A percentile compares a stretch with the other conserved stretches of the same genome.
These are phyloP conservation scores for Passalora sequoiae DNA, from an alignment of 2,329 filamentous ascomycete species.

Conservation along the genomic window DNA sequence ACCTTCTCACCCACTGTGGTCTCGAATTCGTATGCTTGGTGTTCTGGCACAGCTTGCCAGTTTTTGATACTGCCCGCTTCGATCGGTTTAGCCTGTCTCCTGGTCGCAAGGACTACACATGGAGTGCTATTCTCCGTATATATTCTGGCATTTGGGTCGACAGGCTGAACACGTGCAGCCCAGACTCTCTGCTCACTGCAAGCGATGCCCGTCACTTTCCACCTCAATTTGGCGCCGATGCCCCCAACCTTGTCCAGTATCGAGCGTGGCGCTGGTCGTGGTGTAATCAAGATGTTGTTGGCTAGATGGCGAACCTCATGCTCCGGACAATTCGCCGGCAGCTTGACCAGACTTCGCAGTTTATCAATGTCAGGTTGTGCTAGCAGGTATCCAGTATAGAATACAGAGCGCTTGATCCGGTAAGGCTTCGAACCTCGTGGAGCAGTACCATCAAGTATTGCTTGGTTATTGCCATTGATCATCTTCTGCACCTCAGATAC, in stretches of 20 bases:
- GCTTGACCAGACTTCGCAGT: slow-evolving; percentile 63
- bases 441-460: slow-evolving; percentile 46
- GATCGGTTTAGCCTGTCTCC: slow-evolving; percentile 67
- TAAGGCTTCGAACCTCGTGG: slow-evolving; percentile 48
- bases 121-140: slow-evolving; percentile 77
- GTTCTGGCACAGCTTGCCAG: slow-evolving; percentile 70
- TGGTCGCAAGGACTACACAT: slow-evolving; percentile 74
- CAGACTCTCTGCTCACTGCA: slow-evolving; percentile 76
- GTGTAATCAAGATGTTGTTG: slow-evolving; percentile 86
- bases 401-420: slow-evolving; percentile 77
- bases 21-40: slow-evolving; percentile 71
- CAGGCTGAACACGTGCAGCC: slow-evolving; percentile 74
- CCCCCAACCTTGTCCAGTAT: slow-evolving; percentile 82
- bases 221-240: slow-evolving; percentile 74
- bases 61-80: slow-evolving; percentile 77
- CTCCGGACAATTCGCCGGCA: slow-evolving; percentile 58
- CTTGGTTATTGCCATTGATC: slow-evolving; percentile 78
- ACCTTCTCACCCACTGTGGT: slow-evolving; percentile 83
- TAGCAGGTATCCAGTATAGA: slow-evolving; percentile 90
- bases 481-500: slow-evolving; percentile 80
- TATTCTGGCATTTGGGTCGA: slow-evolving; percentile 60
- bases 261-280: slow-evolving; percentile 64
- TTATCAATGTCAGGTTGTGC: slow-evolving; percentile 64
- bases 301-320: slow-evolving; percentile 74
- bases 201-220: slow-evolving; percentile 74